Conservation (phyloP, 2,329 filamentous ascomycete genomes). For the Ustilaginoidea virens region DNA sequence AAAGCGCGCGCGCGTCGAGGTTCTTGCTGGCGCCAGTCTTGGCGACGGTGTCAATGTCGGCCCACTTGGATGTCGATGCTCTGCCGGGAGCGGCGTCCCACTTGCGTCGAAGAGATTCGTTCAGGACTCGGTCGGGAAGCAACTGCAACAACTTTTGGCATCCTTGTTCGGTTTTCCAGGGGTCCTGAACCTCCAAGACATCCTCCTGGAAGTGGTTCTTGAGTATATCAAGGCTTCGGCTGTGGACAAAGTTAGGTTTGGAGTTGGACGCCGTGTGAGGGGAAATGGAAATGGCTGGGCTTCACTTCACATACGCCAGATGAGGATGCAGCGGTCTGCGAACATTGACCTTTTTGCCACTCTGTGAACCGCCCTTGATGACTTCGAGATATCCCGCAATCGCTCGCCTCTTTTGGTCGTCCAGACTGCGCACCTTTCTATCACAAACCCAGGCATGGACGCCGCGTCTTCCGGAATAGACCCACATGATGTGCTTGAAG, state of each 20-base stretch:
- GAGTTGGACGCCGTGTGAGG: too few species aligned
- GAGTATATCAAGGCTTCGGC: constrained; percentile 72
- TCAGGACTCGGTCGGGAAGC: constrained; percentile 65
- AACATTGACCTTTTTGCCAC: constrained; percentile 74
- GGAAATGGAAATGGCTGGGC: too few species aligned
- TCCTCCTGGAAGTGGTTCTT: constrained; percentile 72
- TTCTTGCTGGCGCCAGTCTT: constrained; percentile 57
- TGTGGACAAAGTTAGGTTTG: too few species aligned
- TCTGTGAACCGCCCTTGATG: constrained; percentile 71
- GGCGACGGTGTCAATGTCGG: constrained; percentile 78
- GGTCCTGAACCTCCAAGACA: constrained; percentile 73
- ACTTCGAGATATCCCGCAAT: constrained; percentile 85
- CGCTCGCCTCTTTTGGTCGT: constrained; percentile 71
- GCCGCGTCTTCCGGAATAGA: constrained; percentile 92
- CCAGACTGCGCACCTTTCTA: constrained; percentile 65
- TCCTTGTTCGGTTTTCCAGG: constrained; percentile 57
- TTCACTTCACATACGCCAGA: constrained; percentile 53
- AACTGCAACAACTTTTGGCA: constrained; percentile 68
- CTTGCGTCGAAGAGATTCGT: constrained; percentile 69
- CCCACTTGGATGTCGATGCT: constrained; percentile 71
- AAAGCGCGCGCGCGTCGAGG: constrained; percentile 57
- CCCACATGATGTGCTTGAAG: constrained; percentile 94
- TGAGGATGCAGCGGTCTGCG: constrained; percentile 83
- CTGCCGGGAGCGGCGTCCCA: constrained; percentile 77
- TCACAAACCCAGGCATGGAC: constrained; percentile 98